Evolutionary conservation across 371 early-diverging fungal species (phyloP).

Genomic region (Mortierella sp.): DNA sequence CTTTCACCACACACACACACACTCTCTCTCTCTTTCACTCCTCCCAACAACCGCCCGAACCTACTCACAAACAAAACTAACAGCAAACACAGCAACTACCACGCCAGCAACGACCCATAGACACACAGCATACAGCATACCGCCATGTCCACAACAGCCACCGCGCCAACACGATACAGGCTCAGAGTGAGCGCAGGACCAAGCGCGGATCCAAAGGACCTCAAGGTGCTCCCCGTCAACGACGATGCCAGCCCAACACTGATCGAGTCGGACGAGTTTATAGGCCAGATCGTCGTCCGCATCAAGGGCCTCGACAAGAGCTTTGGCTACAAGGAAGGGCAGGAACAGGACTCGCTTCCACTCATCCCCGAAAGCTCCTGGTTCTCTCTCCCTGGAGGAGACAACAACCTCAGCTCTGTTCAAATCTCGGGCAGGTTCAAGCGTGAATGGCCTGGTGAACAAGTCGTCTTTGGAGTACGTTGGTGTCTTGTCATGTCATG

Average conservation of each 20-base stretch:
- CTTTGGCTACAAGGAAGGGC: conserved; percentile 65
- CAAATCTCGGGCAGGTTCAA: conserved; percentile 81
- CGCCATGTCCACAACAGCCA: neutral
- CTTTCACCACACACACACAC: neutral
- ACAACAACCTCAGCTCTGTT: conserved; percentile 74
- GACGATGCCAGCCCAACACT: conserved; percentile 73
- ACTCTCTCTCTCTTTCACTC: neutral
- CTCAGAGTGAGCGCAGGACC: conserved; percentile 76
- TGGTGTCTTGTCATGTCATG: neutral
- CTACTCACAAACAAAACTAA: neutral
- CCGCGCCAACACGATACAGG: conserved; percentile 26
- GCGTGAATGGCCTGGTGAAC: conserved; percentile 71
- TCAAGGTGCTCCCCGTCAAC: conserved; percentile 72
- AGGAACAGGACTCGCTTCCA: conserved; percentile 59
- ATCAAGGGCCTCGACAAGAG: conserved; percentile 61
- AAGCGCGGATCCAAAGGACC: conserved; percentile 61
- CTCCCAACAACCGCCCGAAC: neutral
- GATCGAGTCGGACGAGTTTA: conserved; percentile 75
- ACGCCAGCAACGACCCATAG: neutral
- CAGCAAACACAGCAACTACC: neutral
- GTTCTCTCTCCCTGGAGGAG: conserved; percentile 63
- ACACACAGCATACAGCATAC: neutral
- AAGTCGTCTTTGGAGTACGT: conserved; percentile 78
- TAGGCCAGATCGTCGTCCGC: conserved; percentile 77
- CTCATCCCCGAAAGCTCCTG: conserved; percentile 56